These are phyloP conservation scores for Naganishia onofrii DNA, from an alignment of 768 basidiomycete species.

Conservation along the genomic window DNA sequence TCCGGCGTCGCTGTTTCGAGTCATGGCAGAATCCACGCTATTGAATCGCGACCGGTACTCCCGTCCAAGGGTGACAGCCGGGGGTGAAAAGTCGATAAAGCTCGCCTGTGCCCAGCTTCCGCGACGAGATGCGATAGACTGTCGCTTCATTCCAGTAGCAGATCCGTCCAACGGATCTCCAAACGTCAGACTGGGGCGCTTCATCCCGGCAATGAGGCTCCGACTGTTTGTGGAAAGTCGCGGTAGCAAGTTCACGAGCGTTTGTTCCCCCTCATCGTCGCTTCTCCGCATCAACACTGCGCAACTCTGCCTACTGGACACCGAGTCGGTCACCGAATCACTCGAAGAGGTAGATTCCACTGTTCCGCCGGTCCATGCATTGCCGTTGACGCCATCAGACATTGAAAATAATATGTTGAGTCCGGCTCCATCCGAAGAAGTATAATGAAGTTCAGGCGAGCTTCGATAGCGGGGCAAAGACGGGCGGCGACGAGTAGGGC, in stretches of 20 bases:
- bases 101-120: slow-evolving; percentile 16
- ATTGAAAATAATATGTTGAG: slow-evolving; percentile 8
- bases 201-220: neutral
- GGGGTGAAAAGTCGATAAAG: slow-evolving; percentile 6
- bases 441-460: slow-evolving; percentile 4
- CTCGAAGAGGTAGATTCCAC: no score
- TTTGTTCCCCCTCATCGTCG: neutral
- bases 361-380: neutral
- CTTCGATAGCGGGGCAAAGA: slow-evolving; percentile 9
- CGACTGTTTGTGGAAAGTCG: neutral
- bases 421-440: neutral
- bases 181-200: neutral
- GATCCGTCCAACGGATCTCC: neutral
- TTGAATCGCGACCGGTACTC: slow-evolving; percentile 21
- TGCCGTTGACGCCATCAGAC: neutral
- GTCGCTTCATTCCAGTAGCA: neutral
- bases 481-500: slow-evolving; percentile 16
- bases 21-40: slow-evolving; percentile 12
- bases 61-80: neutral
- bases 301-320: neutral
- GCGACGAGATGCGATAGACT: neutral
- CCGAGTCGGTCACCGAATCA: no score
- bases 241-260: slow-evolving; percentile 7
- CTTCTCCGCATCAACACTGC: slow-evolving; percentile 7
- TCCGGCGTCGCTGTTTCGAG: slow-evolving; percentile 13